These are phyloP conservation scores for Russula dissimulans DNA, from an alignment of 768 basidiomycete genomes.

Conservation along the genomic window DNA sequence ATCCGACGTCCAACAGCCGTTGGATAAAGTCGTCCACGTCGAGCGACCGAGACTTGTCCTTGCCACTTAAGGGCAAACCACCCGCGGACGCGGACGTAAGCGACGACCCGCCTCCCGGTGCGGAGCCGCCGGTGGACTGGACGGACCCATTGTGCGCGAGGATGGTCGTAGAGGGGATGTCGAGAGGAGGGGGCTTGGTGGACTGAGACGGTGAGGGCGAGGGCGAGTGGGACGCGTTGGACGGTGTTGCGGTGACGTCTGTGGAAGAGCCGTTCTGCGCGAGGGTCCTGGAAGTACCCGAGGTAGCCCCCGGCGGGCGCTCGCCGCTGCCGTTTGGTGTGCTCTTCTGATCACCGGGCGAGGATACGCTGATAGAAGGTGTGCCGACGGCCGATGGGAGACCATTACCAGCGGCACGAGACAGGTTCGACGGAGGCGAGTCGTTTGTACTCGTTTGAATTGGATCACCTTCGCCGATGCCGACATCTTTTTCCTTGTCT, in stretches of 20 bases:
- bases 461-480: constrained; percentile 33
- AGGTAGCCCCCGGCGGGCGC: constrained; percentile 27
- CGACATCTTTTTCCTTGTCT: constrained; percentile 54
- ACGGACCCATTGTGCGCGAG: constrained; percentile 49
- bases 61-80: constrained; percentile 22
- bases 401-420: constrained; percentile 35
- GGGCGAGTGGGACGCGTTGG: constrained; percentile 20
- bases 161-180: constrained; percentile 79
- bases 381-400: constrained; percentile 28
- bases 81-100: constrained; percentile 25
- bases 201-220: constrained; percentile 23
- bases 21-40: constrained; percentile 99
- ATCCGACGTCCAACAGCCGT: constrained; percentile 90
- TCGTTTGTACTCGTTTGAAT: constrained; percentile 33
- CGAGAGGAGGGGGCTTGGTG: constrained; percentile 48
- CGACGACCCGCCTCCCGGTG: constrained; percentile 32
- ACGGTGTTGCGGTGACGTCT: constrained; percentile 32
- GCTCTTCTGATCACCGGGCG: constrained; percentile 27
- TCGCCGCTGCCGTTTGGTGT: constrained; percentile 35
- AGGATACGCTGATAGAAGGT: constrained; percentile 31
- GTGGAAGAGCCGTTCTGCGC: constrained; percentile 25
- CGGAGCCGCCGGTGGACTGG: constrained; percentile 38
- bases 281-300: constrained; percentile 9
- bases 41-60: constrained; percentile 58
- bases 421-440: constrained; percentile 34